Evolutionary conservation across 305 asterid genomes (phyloP).

Genomic region (Solanum aculeatissimum): DNA sequence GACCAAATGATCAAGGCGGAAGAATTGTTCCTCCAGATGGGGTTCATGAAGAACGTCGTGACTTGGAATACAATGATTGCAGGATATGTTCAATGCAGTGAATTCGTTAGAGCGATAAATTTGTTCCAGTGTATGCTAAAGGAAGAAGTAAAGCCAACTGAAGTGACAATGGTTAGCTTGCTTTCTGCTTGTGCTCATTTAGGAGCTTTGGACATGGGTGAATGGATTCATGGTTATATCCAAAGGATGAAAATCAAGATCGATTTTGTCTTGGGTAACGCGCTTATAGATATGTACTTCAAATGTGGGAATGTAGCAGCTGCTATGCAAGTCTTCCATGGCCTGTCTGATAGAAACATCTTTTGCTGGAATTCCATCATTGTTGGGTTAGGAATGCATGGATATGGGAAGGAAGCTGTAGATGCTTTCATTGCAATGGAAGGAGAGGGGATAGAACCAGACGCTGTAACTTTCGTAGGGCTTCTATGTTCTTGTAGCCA

Average conservation of each 20-base stretch:
- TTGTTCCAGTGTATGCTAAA: constrained; percentile 18
- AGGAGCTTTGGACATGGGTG: constrained; percentile 31
- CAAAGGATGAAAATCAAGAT: constrained; percentile 6
- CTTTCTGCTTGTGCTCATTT: constrained; percentile 27
- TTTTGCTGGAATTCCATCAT: constrained; percentile 27
- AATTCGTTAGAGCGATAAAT: constrained; percentile 14
- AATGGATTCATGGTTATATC: constrained; percentile 22
- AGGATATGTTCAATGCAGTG: constrained; percentile 16
- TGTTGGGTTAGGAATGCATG: constrained; percentile 18
- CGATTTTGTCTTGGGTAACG: constrained; percentile 20
- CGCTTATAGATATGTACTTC: constrained; percentile 21
- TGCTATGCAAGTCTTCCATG: constrained; percentile 18
- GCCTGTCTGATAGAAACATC: constrained; percentile 9
- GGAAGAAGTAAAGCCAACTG: constrained; percentile 20
- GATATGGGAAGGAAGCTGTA: constrained; percentile 18
- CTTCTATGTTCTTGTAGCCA: constrained; percentile 18
- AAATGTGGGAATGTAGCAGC: constrained; percentile 19
- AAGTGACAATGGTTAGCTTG: constrained; percentile 22
- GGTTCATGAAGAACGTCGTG: constrained; percentile 8
- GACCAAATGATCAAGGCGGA: constrained; percentile 13
- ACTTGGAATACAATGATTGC: constrained; percentile 29
- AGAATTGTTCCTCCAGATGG: constrained; percentile 13
- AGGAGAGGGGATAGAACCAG: constrained; percentile 13
- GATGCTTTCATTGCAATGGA: constrained; percentile 17
- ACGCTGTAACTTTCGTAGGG: constrained; percentile 20